These are phyloP conservation scores for Phaeosphaeriaceae sp. DNA, from an alignment of 2,329 filamentous ascomycete genomes.

Conservation along the genomic window DNA sequence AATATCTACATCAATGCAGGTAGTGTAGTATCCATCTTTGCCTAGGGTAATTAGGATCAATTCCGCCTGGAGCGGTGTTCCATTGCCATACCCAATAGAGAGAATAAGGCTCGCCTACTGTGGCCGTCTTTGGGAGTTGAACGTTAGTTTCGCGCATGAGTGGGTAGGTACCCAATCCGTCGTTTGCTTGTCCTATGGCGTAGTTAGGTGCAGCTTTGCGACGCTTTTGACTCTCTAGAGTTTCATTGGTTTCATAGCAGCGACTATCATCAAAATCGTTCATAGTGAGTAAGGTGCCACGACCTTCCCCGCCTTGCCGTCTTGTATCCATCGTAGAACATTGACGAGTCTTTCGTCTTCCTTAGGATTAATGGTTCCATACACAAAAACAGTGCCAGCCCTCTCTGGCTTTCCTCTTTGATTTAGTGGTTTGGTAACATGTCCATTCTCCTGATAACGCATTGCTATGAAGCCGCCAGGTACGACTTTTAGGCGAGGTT, in stretches of 20 bases:
- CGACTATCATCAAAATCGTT: constrained; percentile 88
- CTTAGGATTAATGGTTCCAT: constrained; percentile 56
- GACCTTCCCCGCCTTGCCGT: constrained; percentile 82
- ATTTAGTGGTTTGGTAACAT: constrained; percentile 52
- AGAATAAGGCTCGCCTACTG: constrained; percentile 72
- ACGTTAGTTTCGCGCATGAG: constrained; percentile 84
- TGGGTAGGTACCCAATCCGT: constrained; percentile 53
- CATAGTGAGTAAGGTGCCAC: constrained; percentile 76
- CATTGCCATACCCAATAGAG: constrained; percentile 98
- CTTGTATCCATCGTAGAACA: constrained; percentile 81
- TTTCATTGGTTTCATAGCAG: constrained; percentile 79
- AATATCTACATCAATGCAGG: constrained; percentile 63
- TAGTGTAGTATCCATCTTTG: constrained; percentile 65
- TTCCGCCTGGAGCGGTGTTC: constrained; percentile 51
- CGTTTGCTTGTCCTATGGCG: constrained; percentile 56
- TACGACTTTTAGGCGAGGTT: constrained; percentile 65
- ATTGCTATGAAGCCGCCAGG: constrained; percentile 57
- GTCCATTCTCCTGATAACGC: constrained; percentile 60
- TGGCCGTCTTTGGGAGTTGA: constrained; percentile 70
- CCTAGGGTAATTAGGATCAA: constrained; percentile 50
- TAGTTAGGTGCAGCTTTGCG: constrained; percentile 62
- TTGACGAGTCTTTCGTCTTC: constrained; percentile 63
- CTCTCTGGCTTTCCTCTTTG: constrained; percentile 51
- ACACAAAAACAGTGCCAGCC: constrained; percentile 56
- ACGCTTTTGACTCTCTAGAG: constrained; percentile 64